These are phyloP conservation scores for Ogataea ramenticola DNA, from an alignment of 805 yeast genomes.

Conservation along the genomic window DNA sequence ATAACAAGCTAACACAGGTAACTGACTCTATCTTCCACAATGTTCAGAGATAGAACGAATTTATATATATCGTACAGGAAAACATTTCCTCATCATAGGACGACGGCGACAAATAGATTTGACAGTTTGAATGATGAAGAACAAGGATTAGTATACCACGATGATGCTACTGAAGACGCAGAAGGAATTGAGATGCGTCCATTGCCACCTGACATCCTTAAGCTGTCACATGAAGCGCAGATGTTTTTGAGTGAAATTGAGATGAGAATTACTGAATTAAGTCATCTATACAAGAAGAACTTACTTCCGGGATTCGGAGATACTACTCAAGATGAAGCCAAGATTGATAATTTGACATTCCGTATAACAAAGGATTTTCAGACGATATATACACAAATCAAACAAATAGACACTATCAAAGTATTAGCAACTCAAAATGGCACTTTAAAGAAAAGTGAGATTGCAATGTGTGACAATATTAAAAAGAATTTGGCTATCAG, in stretches of 20 bases:
- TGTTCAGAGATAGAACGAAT: slow-evolving; percentile 96
- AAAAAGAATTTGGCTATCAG: slow-evolving; percentile 79
- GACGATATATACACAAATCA: slow-evolving; percentile 67
- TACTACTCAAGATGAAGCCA: slow-evolving; percentile 63
- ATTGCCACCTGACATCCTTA: slow-evolving; percentile 74
- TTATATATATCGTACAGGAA: slow-evolving; percentile 81
- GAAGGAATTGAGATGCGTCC: slow-evolving; percentile 49
- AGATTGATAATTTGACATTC: slow-evolving; percentile 73
- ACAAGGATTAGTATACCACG: slow-evolving; percentile 41
- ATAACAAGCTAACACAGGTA: neutral
- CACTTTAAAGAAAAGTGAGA: slow-evolving; percentile 37
- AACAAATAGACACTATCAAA: slow-evolving; percentile 47
- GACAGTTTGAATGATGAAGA: slow-evolving; percentile 44
- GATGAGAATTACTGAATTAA: slow-evolving; percentile 49
- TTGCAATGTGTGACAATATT: slow-evolving; percentile 67
- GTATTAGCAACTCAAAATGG: slow-evolving; percentile 4
- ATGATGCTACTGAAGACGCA: slow-evolving; percentile 15
- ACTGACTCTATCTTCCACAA: slow-evolving; percentile 17
- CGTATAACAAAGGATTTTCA: slow-evolving; percentile 72
- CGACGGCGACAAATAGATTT: slow-evolving; percentile 18
- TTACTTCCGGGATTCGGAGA: slow-evolving; percentile 86
- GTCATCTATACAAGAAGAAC: slow-evolving; percentile 69
- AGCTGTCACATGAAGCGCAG: slow-evolving; percentile 67
- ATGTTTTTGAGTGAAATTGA: slow-evolving; percentile 47
- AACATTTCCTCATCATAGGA: slow-evolving; percentile 66